These are phyloP conservation scores for Talaromyces sp. DNA, from an alignment of 2,329 filamentous ascomycete genomes.

Conservation along the genomic window DNA sequence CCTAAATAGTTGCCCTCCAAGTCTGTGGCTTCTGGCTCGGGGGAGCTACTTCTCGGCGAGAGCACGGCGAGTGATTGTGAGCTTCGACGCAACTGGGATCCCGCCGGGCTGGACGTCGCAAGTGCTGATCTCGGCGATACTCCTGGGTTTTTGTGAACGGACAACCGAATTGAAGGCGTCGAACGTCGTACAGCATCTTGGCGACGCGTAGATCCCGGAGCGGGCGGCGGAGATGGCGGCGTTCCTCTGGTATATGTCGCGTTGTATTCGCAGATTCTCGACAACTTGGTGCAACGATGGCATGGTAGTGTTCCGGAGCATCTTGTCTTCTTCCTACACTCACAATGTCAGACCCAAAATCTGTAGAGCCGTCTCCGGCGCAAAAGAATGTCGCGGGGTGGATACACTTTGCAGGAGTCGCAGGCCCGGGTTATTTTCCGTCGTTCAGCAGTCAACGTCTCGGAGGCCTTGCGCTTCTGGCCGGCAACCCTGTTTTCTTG, in stretches of 20 bases:
- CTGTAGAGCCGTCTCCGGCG: neutral
- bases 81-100: neutral
- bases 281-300: conserved; percentile 31
- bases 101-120: neutral
- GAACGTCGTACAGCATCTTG: conserved; percentile 15
- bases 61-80: conserved; percentile 18
- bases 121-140: neutral
- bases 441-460: conserved; percentile 22
- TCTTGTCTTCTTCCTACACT: conserved; percentile 32
- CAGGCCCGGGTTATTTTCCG: conserved; percentile 40
- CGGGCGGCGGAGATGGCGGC: conserved; percentile 32
- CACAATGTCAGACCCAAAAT: conserved; percentile 9
- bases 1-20: conserved; percentile 57
- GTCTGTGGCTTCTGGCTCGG: conserved; percentile 47
- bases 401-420: conserved; percentile 34
- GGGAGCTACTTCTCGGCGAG: conserved; percentile 37
- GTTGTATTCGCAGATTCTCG: conserved; percentile 34
- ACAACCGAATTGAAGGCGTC: neutral
- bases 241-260: conserved; percentile 37
- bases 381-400: conserved; percentile 7
- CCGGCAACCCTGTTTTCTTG: conserved; percentile 3
- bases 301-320: conserved; percentile 39
- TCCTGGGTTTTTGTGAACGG: neutral
- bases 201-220: conserved; percentile 19
- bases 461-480: conserved; percentile 32